phyloP scores from a whole-genome alignment of 257 asterid genomes.

The Linderniella brevidens region DNA sequence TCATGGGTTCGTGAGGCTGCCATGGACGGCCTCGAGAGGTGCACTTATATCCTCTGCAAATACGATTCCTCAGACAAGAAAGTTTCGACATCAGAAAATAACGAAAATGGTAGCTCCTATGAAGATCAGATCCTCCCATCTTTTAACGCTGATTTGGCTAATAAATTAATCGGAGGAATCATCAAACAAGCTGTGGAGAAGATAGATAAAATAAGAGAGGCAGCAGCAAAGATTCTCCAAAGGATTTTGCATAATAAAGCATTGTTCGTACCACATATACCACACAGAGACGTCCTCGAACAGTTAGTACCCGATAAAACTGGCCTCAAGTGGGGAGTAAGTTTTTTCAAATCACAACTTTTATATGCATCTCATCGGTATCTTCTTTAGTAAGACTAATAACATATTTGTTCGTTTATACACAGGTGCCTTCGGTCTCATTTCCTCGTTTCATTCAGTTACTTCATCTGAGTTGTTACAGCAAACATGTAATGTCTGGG shows the following conservation, averaged over 20 bases:
- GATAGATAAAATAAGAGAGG: constrained; percentile 85
- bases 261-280: constrained; percentile 44
- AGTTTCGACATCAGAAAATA: constrained; percentile 15
- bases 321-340: constrained; percentile 68
- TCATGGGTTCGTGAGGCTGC: constrained; percentile 99
- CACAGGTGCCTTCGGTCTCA: constrained; percentile 71
- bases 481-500: constrained; percentile 66
- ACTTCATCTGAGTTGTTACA: constrained; percentile 49
- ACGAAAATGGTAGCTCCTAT: constrained; percentile 14
- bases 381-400: constrained; percentile 9
- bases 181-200: constrained; percentile 88
- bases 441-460: constrained; percentile 71
- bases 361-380: constrained; percentile 1
- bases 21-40: constrained; percentile 78
- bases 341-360: constrained; percentile 15
- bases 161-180: constrained; percentile 45
- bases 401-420: constrained; percentile 9
- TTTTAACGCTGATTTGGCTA: constrained; percentile 51
- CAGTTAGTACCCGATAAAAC: constrained; percentile 40
- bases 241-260: constrained; percentile 47
- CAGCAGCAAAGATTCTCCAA: constrained; percentile 68
- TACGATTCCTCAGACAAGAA: constrained; percentile 21
- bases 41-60: constrained; percentile 70
- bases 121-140: constrained; percentile 17
- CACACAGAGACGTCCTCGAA: constrained; percentile 49